These are phyloP conservation scores for Geosmithia putterillii DNA, from an alignment of 2,329 filamentous ascomycete genomes.

Conservation along the genomic window DNA sequence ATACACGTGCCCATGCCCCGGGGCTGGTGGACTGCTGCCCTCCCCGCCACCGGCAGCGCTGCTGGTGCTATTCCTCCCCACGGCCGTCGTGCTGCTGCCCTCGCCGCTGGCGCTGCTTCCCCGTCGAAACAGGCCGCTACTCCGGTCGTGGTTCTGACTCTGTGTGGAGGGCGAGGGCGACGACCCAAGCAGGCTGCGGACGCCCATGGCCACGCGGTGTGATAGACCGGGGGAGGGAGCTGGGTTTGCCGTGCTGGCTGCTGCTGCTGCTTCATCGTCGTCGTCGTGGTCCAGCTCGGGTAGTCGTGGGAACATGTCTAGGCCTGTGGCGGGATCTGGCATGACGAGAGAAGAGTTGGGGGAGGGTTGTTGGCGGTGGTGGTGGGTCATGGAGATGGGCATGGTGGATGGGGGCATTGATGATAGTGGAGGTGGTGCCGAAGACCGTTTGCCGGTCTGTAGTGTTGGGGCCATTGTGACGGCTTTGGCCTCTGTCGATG, in stretches of 20 bases:
- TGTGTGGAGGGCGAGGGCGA: neutral
- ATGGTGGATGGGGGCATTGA: too few relatives aligned
- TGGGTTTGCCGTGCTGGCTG: neutral
- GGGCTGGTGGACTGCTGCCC: neutral
- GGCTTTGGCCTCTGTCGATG: too few relatives aligned
- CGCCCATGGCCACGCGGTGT: neutral
- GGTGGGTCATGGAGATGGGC: neutral
- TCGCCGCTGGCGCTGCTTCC: too few relatives aligned
- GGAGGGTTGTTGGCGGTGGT: neutral
- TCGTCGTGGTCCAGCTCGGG: neutral
- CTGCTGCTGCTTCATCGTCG: neutral
- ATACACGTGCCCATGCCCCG: conserved; percentile 1
- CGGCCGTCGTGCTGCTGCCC: neutral
- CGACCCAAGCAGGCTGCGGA: neutral
- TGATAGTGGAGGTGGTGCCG: neutral
- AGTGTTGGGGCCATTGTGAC: neutral
- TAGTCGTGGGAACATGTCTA: conserved; percentile 3
- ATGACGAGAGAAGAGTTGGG: neutral
- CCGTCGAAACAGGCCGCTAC: too few relatives aligned
- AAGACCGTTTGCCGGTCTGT: neutral
- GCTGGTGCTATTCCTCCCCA: neutral
- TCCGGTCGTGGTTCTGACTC: neutral
- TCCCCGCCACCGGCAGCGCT: neutral
- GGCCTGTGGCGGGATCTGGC: conserved; percentile 1
- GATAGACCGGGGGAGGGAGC: neutral